Evolutionary conservation across 768 basidiomycete species (phyloP), one percentile per base, ranked within the genome.

Genomic region (Pulveroboletus sp.): DNA sequence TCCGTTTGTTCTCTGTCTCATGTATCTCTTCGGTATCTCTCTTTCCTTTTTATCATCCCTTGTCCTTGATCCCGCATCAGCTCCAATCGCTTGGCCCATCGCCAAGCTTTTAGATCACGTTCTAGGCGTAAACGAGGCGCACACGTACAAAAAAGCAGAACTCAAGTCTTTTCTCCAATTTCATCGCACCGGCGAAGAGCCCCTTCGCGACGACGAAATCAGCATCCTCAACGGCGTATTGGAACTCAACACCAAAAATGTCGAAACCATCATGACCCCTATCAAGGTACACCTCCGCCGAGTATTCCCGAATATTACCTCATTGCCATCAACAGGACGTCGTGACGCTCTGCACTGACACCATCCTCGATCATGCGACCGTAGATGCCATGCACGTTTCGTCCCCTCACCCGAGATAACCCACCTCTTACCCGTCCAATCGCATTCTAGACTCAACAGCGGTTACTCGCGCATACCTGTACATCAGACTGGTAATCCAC

Each of bases 401-500:
- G 51, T 29, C 5, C 49, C 37, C 12, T 2, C 9, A 3, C n/a
- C n/a, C 13, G 32, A 47, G 12, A 34, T 12, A 40, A 23, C 34
- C 25, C 27, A 14, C 50, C 12, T 20, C 17, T 52, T 55, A 40
- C 57, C 24, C 8, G 20, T 37, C 43, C 45, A 59, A 44, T 51
- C 31, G 17, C 46, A 5, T 9, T 46, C n/a, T 57, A 87, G 84
- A 38, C 67, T 88, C 19, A 62, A 75, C n/a, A 87, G 84, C 54
- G 94, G 94, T 0, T 97, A 95, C 64, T 94, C 93, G 2, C 84
- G 94, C 17, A 90, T 98, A 60, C 94, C 94, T 0, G 79, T 98
- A 0, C 90, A 95, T 60, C 80, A 82, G 50, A 77, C 85, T 3
- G 80, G 78, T 5, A 77, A 87, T 35, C 78, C 82, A 9, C 61